Conservation (phyloP, 805 yeast genomes). For the Candida stauntonica region DNA sequence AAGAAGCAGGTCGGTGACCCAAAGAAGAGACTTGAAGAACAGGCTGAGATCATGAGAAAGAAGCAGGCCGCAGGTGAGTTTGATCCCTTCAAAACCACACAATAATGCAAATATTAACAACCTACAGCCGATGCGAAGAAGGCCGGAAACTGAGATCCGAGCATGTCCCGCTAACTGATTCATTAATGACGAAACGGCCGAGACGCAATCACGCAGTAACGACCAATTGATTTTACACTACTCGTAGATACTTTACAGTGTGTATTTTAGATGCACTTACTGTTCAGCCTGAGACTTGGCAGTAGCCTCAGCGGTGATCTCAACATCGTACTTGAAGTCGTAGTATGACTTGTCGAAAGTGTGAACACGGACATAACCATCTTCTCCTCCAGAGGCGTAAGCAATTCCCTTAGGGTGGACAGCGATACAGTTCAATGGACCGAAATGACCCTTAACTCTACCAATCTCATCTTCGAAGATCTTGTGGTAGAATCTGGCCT, state of each 20-base stretch:
- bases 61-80: slow-evolving; percentile 80
- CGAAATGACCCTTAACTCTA: slow-evolving; percentile 97
- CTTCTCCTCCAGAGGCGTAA: slow-evolving; percentile 98
- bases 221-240: too few species aligned
- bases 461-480: slow-evolving; percentile 95
- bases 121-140: slow-evolving; percentile 45
- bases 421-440: slow-evolving; percentile 93
- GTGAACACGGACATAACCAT: slow-evolving; percentile 93
- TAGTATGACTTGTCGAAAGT: slow-evolving; percentile 88
- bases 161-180: slow-evolving; percentile 19
- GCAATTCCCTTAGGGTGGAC: slow-evolving; percentile 92
- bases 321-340: slow-evolving; percentile 91
- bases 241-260: too few species aligned
- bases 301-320: slow-evolving; percentile 61
- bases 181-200: too few species aligned
- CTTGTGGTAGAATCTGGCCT: slow-evolving; percentile 93
- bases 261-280: too few species aligned
- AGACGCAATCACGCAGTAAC: too few species aligned
- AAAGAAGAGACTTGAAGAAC: slow-evolving; percentile 75
- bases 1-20: slow-evolving; percentile 79
- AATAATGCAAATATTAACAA: too few species aligned
- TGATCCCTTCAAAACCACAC: neutral
- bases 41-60: slow-evolving; percentile 85
- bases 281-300: slow-evolving; percentile 13
- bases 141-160: too few species aligned